These are phyloP conservation scores for Phoenix dactylifera DNA, from an alignment of 176 grass and related monocot species.

Conservation along the genomic window DNA sequence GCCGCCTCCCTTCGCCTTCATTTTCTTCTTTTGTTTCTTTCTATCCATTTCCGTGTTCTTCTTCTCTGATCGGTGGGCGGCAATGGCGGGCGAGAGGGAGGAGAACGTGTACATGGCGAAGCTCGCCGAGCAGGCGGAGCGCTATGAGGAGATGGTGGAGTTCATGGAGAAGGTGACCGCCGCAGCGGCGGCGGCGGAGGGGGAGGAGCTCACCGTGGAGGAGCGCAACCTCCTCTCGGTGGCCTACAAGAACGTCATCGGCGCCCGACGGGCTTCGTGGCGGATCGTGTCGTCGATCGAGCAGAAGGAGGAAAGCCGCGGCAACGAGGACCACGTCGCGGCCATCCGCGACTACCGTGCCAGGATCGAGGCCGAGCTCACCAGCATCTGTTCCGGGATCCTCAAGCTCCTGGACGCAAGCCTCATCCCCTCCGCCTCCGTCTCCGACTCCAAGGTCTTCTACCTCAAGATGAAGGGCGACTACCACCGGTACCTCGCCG, in stretches of 20 bases:
- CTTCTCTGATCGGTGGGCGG: background rate
- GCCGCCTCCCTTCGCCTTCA: background rate
- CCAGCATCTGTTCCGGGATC: slow-evolving; percentile 3
- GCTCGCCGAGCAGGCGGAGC: slow-evolving; percentile 14
- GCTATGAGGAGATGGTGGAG: slow-evolving; percentile 19
- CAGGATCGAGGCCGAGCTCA: slow-evolving; percentile 17
- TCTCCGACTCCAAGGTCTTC: slow-evolving; percentile 4
- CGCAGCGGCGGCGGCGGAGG: background rate
- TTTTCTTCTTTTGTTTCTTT: background rate
- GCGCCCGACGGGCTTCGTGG: slow-evolving; percentile 4
- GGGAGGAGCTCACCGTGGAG: slow-evolving; percentile 9
- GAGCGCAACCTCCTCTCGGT: slow-evolving; percentile 14
- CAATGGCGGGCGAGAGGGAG: slow-evolving; percentile 6
- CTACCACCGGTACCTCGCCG: slow-evolving; percentile 18
- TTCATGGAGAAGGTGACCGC: slow-evolving; percentile 20
- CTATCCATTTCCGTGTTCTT: background rate
- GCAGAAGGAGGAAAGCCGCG: slow-evolving; percentile 9
- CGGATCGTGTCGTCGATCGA: slow-evolving; percentile 11
- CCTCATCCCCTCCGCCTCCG: background rate
- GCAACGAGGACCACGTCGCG: slow-evolving; percentile 8
- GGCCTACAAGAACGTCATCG: slow-evolving; percentile 16
- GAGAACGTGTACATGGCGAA: too few species aligned
- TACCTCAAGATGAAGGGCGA: slow-evolving; percentile 21
- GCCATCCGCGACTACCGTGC: slow-evolving; percentile 9
- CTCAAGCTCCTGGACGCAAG: background rate